phyloP scores from a whole-genome alignment of 2,329 filamentous ascomycete species.

The Karstenula rhodostoma region DNA sequence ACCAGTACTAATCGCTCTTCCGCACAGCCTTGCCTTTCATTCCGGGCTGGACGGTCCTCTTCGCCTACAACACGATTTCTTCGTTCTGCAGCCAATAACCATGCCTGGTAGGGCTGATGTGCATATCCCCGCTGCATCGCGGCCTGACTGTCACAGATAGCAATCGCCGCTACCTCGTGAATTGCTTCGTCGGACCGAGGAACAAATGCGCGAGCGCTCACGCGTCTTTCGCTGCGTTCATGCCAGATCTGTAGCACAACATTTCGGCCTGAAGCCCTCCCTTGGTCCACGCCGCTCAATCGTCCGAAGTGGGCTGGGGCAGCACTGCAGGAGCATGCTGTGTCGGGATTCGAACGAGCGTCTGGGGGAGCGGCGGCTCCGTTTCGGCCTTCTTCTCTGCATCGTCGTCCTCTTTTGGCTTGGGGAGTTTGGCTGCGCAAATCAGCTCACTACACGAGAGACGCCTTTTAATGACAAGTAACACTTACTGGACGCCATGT shows the following conservation, averaged over 20 bases:
- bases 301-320: constrained; percentile 44
- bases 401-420: constrained; percentile 60
- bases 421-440: constrained; percentile 71
- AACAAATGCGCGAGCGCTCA: not conserved
- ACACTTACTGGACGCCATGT: constrained; percentile 80
- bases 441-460: constrained; percentile 21
- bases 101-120: constrained; percentile 3
- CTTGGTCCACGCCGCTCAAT: constrained; percentile 31
- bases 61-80: constrained; percentile 9
- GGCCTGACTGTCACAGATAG: constrained; percentile 4
- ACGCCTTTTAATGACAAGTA: constrained; percentile 10
- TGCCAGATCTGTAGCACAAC: not conserved
- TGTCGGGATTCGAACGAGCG: constrained; percentile 83
- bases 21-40: not conserved
- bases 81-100: constrained; percentile 14
- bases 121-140: constrained; percentile 14
- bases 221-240: not conserved
- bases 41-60: constrained; percentile 13
- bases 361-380: constrained; percentile 73
- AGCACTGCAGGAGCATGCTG: constrained; percentile 64
- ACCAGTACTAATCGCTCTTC: not conserved
- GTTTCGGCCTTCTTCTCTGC: constrained; percentile 51
- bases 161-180: not conserved
- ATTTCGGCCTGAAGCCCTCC: not conserved
- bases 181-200: constrained; percentile 10